These are phyloP conservation scores for Penicillium psychrofluorescens DNA, from an alignment of 495 filamentous ascomycete genomes.

Conservation along the genomic window DNA sequence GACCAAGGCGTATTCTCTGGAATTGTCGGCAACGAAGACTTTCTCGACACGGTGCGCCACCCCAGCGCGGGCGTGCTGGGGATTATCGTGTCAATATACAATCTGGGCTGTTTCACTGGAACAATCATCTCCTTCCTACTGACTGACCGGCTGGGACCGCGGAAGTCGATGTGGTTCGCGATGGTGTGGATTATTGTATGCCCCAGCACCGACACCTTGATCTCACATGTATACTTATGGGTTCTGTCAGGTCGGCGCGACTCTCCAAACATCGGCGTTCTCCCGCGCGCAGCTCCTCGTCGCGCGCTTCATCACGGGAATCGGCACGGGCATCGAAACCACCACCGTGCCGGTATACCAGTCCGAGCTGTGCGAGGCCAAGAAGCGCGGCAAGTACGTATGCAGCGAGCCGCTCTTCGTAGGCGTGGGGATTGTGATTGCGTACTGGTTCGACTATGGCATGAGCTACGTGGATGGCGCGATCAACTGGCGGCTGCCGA, in stretches of 20 bases:
- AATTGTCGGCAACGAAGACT: constrained; percentile 40
- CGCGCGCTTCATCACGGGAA: constrained; percentile 40
- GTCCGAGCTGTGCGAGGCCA: constrained; percentile 36
- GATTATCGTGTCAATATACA: constrained; percentile 44
- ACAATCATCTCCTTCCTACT: constrained; percentile 33
- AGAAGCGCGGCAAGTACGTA: constrained; percentile 36
- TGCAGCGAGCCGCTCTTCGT: constrained; percentile 38
- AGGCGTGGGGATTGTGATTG: constrained; percentile 26
- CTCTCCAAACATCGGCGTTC: constrained; percentile 35
- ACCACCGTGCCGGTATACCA: constrained; percentile 45
- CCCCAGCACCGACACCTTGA: neutral
- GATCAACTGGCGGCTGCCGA: constrained; percentile 37
- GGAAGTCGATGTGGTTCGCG: constrained; percentile 32
- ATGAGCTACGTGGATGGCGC: constrained; percentile 29
- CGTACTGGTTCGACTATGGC: constrained; percentile 43
- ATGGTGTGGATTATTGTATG: constrained; percentile 29
- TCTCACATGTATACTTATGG: neutral
- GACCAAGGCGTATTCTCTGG: constrained; percentile 50
- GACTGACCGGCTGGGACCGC: constrained; percentile 41
- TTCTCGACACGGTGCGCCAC: constrained; percentile 32
- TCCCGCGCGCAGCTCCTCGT: constrained; percentile 37
- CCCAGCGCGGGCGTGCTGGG: constrained; percentile 34
- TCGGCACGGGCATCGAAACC: constrained; percentile 46
- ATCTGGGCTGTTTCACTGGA: constrained; percentile 39
- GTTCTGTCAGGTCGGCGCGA: constrained; percentile 34